A percentile compares a stretch with the other conserved stretches of the same genome.
Conservation (phyloP, 176 grass and related monocot species). For the Pharus latifolius region DNA sequence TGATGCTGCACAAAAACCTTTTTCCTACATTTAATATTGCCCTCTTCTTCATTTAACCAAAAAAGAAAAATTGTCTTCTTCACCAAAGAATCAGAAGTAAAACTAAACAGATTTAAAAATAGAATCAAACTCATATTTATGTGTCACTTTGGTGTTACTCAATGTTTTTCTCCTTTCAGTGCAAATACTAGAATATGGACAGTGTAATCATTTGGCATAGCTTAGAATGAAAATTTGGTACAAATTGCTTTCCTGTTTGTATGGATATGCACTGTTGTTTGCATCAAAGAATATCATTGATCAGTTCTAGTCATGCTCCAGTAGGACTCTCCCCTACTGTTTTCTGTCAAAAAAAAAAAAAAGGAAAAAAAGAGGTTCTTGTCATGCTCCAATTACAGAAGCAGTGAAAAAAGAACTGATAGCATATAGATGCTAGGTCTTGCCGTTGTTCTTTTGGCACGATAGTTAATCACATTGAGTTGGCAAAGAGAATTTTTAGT, state of each 20-base stretch:
- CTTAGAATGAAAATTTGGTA: not conserved
- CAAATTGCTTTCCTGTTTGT: not conserved
- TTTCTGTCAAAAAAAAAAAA: too few relatives aligned
- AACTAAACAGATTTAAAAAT: not conserved
- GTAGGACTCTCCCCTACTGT: too few relatives aligned
- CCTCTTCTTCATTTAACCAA: not conserved
- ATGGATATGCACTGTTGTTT: not conserved
- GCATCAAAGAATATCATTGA: not conserved
- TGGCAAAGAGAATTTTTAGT: not conserved
- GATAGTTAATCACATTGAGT: not conserved
- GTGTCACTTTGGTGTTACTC: not conserved
- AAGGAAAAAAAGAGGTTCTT: too few relatives aligned
- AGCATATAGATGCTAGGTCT: not conserved
- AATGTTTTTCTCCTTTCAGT: too few relatives aligned
- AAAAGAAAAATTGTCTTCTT: too few relatives aligned
- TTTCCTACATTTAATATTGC: not conserved
- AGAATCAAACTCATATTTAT: not conserved
- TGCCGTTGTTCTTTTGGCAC: not conserved
- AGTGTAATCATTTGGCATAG: not conserved
- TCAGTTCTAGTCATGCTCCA: not conserved
- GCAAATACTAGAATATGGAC: not conserved
- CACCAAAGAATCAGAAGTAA: not conserved
- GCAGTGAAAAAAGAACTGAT: not conserved
- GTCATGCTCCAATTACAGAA: not conserved
- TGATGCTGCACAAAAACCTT: not conserved